These are phyloP conservation scores for Fusarium praegraminearum DNA, from an alignment of 2,329 filamentous ascomycete species.

Conservation along the genomic window DNA sequence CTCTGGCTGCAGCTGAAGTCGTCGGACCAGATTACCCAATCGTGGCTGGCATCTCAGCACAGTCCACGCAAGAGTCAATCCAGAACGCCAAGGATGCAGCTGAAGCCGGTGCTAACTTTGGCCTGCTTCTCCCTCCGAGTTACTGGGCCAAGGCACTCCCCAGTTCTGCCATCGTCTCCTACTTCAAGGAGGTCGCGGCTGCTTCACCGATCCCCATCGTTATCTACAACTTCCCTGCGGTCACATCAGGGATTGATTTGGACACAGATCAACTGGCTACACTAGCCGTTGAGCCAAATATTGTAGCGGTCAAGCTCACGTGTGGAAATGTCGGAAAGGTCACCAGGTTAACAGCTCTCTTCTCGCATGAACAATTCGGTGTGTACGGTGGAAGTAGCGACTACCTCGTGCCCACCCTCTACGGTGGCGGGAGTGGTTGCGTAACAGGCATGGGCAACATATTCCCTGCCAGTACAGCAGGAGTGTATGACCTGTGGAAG, in stretches of 20 bases:
- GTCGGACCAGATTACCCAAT: constrained; percentile 55
- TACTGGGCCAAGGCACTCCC: constrained; percentile 73
- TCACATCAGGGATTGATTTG: constrained; percentile 72
- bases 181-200: constrained; percentile 73
- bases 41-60: constrained; percentile 59
- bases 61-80: constrained; percentile 73
- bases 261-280: constrained; percentile 71
- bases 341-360: constrained; percentile 65
- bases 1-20: constrained; percentile 54
- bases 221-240: constrained; percentile 77
- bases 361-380: constrained; percentile 55
- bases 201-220: constrained; percentile 72
- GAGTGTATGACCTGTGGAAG: constrained; percentile 57
- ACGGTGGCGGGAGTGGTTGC: constrained; percentile 56
- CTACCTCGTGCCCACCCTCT: constrained; percentile 57
- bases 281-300: constrained; percentile 71
- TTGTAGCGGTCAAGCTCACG: constrained; percentile 75
- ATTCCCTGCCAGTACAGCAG: constrained; percentile 58
- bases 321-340: constrained; percentile 77
- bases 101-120: constrained; percentile 76
- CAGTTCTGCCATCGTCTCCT: constrained; percentile 67
- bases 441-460: constrained; percentile 61
- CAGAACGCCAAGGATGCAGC: constrained; percentile 73
- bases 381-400: constrained; percentile 60
- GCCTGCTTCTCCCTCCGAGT: constrained; percentile 78